Conservation (phyloP, 192 early-diverging fungal genomes). For the Irineochytrium annulatum region DNA sequence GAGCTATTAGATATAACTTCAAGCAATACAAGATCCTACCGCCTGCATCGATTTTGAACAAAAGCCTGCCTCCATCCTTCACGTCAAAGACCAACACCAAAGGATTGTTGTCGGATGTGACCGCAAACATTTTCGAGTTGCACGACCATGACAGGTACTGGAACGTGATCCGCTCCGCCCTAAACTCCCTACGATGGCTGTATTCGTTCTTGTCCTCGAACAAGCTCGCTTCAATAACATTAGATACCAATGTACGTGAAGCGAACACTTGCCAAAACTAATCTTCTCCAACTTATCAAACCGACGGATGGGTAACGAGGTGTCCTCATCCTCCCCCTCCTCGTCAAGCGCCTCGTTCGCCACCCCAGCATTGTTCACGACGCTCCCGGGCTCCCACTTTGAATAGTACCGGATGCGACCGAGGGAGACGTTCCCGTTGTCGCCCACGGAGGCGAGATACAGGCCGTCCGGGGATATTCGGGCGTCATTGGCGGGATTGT, state of each 20-base stretch:
- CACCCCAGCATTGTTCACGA: neutral
- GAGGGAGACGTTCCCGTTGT: constrained; percentile 7
- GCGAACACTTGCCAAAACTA: no score
- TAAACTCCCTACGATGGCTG: no score
- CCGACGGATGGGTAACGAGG: neutral
- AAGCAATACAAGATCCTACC: constrained; percentile 12
- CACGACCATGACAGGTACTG: constrained; percentile 19
- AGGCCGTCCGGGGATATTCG: constrained; percentile 10
- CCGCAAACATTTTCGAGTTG: constrained; percentile 12
- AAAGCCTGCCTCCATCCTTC: neutral
- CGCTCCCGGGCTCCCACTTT: neutral
- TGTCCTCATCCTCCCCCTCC: neutral
- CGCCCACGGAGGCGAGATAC: constrained; percentile 15
- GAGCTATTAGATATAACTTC: no score
- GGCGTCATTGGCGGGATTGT: constrained; percentile 4
- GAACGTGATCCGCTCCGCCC: no score
- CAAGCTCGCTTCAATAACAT: no score
- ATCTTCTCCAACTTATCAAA: constrained; percentile 3
- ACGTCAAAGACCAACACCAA: constrained; percentile 19
- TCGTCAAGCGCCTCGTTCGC: neutral
- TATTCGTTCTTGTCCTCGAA: no score
- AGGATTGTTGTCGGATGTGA: constrained; percentile 13
- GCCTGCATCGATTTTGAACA: constrained; percentile 10
- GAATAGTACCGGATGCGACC: no score
- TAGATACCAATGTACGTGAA: no score